Percentiles rank a stretch among this genome's conserved stretches.
These are phyloP conservation scores for Beta macrorhiza DNA, from an alignment of 179 eudicot species.

Conservation along the genomic window DNA sequence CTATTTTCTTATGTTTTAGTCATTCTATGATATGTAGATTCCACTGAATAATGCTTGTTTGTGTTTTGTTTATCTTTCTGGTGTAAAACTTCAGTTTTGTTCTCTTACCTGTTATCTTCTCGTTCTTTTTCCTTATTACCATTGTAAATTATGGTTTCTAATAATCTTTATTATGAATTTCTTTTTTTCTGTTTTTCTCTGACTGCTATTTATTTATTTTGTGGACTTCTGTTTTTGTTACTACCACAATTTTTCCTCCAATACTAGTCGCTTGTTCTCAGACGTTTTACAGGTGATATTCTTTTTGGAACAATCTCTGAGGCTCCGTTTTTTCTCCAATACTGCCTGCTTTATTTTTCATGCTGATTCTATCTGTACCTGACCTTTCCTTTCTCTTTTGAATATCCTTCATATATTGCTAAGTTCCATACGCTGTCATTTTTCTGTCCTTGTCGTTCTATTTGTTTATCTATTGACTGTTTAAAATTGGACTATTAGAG, in stretches of 20 bases:
- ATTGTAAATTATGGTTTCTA: background rate
- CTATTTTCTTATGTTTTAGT: too few relatives aligned
- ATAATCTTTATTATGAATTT: too few relatives aligned
- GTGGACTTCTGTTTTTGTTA: too few relatives aligned
- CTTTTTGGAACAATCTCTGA: background rate
- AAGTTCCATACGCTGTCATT: background rate
- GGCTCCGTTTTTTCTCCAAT: too few relatives aligned
- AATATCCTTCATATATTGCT: background rate
- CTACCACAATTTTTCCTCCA: background rate
- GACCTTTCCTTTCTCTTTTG: background rate
- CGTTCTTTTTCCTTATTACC: background rate
- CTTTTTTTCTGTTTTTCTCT: too few relatives aligned
- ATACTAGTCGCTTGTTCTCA: background rate
- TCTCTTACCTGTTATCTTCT: background rate
- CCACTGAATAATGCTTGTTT: background rate
- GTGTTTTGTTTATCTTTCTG: background rate
- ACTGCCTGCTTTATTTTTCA: background rate
- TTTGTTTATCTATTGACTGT: background rate
- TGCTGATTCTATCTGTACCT: background rate
- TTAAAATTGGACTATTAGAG: background rate
- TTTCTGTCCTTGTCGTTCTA: background rate
- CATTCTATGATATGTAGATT: background rate
- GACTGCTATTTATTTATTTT: background rate
- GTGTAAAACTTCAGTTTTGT: background rate
- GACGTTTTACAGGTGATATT: background rate